These are phyloP conservation scores for Calonectria pteridis DNA, from an alignment of 2,329 filamentous ascomycete genomes.

Conservation along the genomic window DNA sequence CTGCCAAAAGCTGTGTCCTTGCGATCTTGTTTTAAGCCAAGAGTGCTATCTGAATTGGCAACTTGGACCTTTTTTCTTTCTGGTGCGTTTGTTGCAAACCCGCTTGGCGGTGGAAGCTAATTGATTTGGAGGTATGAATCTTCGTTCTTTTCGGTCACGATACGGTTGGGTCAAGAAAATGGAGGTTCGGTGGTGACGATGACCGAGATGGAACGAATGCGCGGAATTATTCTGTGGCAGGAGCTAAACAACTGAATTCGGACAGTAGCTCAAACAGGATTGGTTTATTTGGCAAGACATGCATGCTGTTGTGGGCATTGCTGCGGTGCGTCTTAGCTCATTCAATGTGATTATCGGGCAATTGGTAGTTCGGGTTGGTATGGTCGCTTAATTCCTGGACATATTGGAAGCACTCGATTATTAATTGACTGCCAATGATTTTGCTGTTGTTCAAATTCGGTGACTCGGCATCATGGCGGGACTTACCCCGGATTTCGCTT, in stretches of 20 bases:
- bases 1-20: neutral
- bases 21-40: neutral
- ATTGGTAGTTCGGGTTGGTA: neutral
- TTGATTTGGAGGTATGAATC: neutral
- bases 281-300: neutral
- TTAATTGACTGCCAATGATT: neutral
- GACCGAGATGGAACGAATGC: neutral
- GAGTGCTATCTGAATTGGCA: neutral
- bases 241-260: too few species aligned
- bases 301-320: neutral
- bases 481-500: neutral
- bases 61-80: neutral
- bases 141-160: neutral
- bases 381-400: neutral
- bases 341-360: neutral
- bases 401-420: neutral
- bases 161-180: neutral
- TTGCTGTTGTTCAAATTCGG: neutral
- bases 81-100: neutral
- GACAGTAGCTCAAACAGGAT: neutral
- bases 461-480: neutral
- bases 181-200: neutral
- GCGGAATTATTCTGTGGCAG: neutral
- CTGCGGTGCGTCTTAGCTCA: neutral
- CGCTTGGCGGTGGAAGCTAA: neutral